These are phyloP conservation scores for Aspergillus sp. DNA, from an alignment of 2,329 filamentous ascomycete genomes.

Conservation along the genomic window DNA sequence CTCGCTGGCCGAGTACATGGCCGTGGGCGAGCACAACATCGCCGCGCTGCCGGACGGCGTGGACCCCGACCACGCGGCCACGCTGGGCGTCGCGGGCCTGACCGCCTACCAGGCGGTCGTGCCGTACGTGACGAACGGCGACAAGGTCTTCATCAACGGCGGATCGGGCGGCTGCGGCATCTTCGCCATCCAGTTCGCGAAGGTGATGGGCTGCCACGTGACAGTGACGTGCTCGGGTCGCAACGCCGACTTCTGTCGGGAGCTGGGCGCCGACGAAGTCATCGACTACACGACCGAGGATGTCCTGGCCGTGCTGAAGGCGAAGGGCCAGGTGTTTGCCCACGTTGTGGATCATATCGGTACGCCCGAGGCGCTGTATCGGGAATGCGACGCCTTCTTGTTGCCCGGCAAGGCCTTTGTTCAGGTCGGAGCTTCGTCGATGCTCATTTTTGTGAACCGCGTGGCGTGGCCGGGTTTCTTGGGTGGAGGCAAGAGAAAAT, in stretches of 20 bases:
- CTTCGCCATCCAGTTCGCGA: conserved; percentile 64
- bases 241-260: conserved; percentile 58
- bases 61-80: conserved; percentile 42
- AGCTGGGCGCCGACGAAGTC: conserved; percentile 63
- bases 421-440: conserved; percentile 48
- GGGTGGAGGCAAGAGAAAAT: conserved; percentile 49
- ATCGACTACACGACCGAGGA: conserved; percentile 59
- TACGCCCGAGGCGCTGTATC: conserved; percentile 52
- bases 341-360: conserved; percentile 61
- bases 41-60: conserved; percentile 47
- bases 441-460: conserved; percentile 35
- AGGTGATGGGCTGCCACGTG: conserved; percentile 59
- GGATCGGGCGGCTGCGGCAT: conserved; percentile 63
- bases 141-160: conserved; percentile 64
- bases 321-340: conserved; percentile 51
- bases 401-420: conserved; percentile 51
- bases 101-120: conserved; percentile 52
- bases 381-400: conserved; percentile 53
- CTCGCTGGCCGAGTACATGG: conserved; percentile 46
- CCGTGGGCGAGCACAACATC: conserved; percentile 31
- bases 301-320: conserved; percentile 48
- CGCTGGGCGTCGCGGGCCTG: conserved; percentile 46
- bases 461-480: conserved; percentile 47
- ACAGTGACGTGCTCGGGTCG: conserved; percentile 57
- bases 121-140: conserved; percentile 50